A percentile compares a stretch with the other conserved stretches of the same genome.
These are phyloP conservation scores for Xylogone sp. DNA, from an alignment of 2,329 filamentous ascomycete genomes.

Conservation along the genomic window DNA sequence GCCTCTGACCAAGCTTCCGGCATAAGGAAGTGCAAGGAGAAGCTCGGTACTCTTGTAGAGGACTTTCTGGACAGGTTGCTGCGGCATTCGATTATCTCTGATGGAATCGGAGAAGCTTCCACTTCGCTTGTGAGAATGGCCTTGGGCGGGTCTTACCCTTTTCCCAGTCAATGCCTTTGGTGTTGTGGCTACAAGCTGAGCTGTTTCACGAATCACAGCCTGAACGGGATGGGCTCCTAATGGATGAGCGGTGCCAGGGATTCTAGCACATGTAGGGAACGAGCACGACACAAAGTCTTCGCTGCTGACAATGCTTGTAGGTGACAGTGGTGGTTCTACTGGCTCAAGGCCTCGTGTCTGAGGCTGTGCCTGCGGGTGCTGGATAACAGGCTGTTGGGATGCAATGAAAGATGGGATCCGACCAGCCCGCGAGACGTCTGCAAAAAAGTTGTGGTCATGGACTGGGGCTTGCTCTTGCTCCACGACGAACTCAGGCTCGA, in stretches of 20 bases:
- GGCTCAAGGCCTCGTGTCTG: constrained; percentile 5
- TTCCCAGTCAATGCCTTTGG: constrained; percentile 57
- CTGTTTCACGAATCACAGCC: constrained; percentile 41
- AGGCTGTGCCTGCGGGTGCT: constrained; percentile 14
- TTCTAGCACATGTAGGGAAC: constrained; percentile 50
- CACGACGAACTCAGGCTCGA: constrained; percentile 26
- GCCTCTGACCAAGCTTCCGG: constrained; percentile 83
- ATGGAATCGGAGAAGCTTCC: constrained; percentile 85
- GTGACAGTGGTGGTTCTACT: constrained; percentile 41
- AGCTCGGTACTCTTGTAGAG: constrained; percentile 53
- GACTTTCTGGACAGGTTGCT: constrained; percentile 39
- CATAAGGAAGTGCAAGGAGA: constrained; percentile 62
- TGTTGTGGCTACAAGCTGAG: constrained; percentile 52
- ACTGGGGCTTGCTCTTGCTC: constrained; percentile 11
- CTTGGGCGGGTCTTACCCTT: constrained; percentile 51
- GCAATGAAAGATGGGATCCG: constrained; percentile 45
- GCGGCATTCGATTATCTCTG: constrained; percentile 55
- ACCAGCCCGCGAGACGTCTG: constrained; percentile 42
- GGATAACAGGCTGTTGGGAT: not conserved
- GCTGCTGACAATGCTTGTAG: constrained; percentile 54
- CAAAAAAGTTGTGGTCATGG: constrained; percentile 38
- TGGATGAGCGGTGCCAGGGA: constrained; percentile 38
- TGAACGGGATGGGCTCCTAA: constrained; percentile 54
- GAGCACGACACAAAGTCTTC: constrained; percentile 61
- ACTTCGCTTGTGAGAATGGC: constrained; percentile 67